phyloP scores from a whole-genome alignment of 2,329 filamentous ascomycete species.

The Microdochium nivale region DNA sequence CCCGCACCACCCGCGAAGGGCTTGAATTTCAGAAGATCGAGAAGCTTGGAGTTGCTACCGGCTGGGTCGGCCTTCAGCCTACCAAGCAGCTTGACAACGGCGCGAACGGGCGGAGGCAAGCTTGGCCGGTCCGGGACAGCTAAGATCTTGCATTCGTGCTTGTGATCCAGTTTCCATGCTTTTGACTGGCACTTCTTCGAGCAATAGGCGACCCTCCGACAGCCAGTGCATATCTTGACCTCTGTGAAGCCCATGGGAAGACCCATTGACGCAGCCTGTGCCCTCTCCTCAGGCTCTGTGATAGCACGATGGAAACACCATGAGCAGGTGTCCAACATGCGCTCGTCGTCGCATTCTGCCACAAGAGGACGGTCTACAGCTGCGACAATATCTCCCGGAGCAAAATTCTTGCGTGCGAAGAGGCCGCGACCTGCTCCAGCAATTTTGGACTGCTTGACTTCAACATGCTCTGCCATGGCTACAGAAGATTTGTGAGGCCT shows the following conservation, averaged over 20 bases:
- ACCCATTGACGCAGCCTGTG: slow-evolving; percentile 13
- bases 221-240: slow-evolving; percentile 15
- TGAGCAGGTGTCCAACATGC: slow-evolving; percentile 15
- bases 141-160: slow-evolving; percentile 16
- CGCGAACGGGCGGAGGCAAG: slow-evolving; percentile 12
- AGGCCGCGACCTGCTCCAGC: slow-evolving; percentile 15
- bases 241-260: slow-evolving; percentile 13
- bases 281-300: slow-evolving; percentile 9
- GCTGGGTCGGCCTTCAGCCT: slow-evolving; percentile 12
- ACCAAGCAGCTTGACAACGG: slow-evolving; percentile 15
- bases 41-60: slow-evolving; percentile 6
- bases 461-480: slow-evolving; percentile 4
- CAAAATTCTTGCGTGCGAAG: slow-evolving; percentile 13
- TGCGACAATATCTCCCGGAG: slow-evolving; percentile 13
- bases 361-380: slow-evolving; percentile 14
- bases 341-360: slow-evolving; percentile 12
- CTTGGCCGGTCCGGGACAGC: slow-evolving; percentile 11
- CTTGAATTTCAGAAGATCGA: slow-evolving; percentile 9
- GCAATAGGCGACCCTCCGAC: slow-evolving; percentile 15
- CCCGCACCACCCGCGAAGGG: slow-evolving; percentile 8
- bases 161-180: slow-evolving; percentile 19
- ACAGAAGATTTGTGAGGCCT: background rate
- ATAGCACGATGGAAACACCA: slow-evolving; percentile 18
- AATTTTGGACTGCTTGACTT: slow-evolving; percentile 12
- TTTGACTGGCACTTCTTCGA: slow-evolving; percentile 17